Percentiles rank a stretch among this genome's conserved stretches.
Evolutionary conservation across 257 asterid species (phyloP).

Genomic region (Ehretia macrophylla): DNA sequence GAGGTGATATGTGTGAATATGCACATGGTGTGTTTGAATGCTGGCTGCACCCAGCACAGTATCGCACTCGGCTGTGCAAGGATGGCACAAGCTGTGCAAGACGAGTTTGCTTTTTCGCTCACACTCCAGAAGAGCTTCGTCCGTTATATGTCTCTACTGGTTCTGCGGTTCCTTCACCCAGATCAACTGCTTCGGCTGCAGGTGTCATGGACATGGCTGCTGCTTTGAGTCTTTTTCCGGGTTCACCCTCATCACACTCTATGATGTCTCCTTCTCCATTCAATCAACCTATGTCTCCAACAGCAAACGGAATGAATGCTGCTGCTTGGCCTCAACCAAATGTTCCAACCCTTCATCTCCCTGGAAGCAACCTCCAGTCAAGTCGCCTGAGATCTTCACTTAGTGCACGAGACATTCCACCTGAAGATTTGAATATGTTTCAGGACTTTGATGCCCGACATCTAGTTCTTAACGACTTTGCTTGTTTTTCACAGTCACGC

Average conservation of each 20-base stretch:
- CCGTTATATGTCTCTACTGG: slow-evolving; percentile 91
- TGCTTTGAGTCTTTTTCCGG: slow-evolving; percentile 66
- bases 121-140: slow-evolving; percentile 85
- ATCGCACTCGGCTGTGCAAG: slow-evolving; percentile 81
- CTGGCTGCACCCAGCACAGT: slow-evolving; percentile 99
- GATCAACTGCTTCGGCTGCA: slow-evolving; percentile 72
- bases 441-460: slow-evolving; percentile 70
- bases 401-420: slow-evolving; percentile 79
- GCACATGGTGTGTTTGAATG: slow-evolving; percentile 99
- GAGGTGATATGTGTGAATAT: slow-evolving; percentile 98
- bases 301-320: slow-evolving; percentile 66
- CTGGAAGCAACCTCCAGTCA: slow-evolving; percentile 88
- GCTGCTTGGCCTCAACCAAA: slow-evolving; percentile 74
- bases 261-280: slow-evolving; percentile 73
- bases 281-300: slow-evolving; percentile 69
- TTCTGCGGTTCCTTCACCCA: slow-evolving; percentile 88
- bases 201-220: slow-evolving; percentile 94
- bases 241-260: slow-evolving; percentile 75
- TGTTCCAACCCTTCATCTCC: slow-evolving; percentile 79
- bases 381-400: slow-evolving; percentile 92
- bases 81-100: slow-evolving; percentile 84
- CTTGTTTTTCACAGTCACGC: slow-evolving; percentile 49
- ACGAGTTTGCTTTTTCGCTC: slow-evolving; percentile 93
- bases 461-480: slow-evolving; percentile 54
- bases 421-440: slow-evolving; percentile 40